Conservation (phyloP, 306 rosid species). For the Biancaea sappan region DNA sequence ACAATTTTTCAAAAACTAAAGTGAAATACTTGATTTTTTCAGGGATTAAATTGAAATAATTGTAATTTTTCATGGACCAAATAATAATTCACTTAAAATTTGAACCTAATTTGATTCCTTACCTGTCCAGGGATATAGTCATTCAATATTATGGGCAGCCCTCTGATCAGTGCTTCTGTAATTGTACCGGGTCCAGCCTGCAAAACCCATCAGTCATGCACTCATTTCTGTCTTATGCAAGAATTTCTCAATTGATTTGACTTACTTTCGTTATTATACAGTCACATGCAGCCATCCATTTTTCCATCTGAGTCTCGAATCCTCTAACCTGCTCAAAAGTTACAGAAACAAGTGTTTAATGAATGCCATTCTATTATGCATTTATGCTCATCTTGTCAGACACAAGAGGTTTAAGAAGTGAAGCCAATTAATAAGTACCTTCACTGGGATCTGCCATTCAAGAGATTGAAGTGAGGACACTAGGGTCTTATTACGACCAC, state of each 20-base stretch:
- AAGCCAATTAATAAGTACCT: conserved; percentile 53
- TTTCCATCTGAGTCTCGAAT: conserved; percentile 84
- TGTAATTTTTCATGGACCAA: too few relatives aligned
- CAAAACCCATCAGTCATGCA: too few relatives aligned
- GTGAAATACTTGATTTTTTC: too few relatives aligned
- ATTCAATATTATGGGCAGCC: conserved; percentile 91
- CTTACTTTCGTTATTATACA: conserved; percentile 96
- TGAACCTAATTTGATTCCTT: conserved; percentile 33
- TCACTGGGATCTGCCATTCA: conserved; percentile 83
- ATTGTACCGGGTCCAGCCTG: conserved; percentile 99
- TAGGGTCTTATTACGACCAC: conserved; percentile 81
- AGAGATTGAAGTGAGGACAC: conserved; percentile 61
- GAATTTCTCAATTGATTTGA: background rate
- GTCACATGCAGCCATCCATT: conserved; percentile 99
- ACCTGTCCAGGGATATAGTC: conserved; percentile 99
- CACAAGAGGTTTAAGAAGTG: conserved; percentile 20
- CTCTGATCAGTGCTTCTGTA: conserved; percentile 93
- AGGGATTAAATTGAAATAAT: too few relatives aligned
- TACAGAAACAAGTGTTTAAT: conserved; percentile 30
- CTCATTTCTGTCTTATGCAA: too few relatives aligned
- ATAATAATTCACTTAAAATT: too few relatives aligned
- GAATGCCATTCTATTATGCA: conserved; percentile 5
- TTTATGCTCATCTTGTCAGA: conserved; percentile 7
- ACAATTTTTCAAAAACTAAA: too few relatives aligned
- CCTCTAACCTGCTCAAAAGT: conserved; percentile 68